phyloP scores from a whole-genome alignment of 176 grass and related monocot genomes.

The Oryza meridionalis region DNA sequence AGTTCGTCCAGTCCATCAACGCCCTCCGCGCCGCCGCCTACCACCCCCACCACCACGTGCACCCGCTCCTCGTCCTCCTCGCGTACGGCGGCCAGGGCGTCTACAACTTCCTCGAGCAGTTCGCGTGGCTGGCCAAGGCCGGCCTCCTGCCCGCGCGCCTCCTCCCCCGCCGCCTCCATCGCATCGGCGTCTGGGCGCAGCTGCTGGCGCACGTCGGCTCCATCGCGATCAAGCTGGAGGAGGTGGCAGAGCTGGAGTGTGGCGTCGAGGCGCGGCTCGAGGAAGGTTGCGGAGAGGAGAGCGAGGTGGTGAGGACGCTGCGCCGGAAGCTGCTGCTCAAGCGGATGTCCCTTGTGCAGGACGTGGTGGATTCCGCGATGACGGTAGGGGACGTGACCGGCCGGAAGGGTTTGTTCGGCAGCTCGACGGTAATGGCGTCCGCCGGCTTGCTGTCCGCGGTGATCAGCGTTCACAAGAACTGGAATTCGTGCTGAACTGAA shows the following conservation, averaged over 20 bases:
- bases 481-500: slow-evolving; percentile 62
- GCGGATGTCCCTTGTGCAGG: slow-evolving; percentile 62
- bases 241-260: slow-evolving; percentile 52
- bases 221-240: slow-evolving; percentile 54
- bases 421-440: slow-evolving; percentile 50
- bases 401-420: slow-evolving; percentile 50
- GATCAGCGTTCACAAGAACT: slow-evolving; percentile 73
- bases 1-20: slow-evolving; percentile 88
- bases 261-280: slow-evolving; percentile 35
- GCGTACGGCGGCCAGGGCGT: slow-evolving; percentile 67
- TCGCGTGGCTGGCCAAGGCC: slow-evolving; percentile 65
- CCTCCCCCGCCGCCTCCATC: slow-evolving; percentile 57
- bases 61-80: slow-evolving; percentile 48
- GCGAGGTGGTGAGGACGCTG: slow-evolving; percentile 43
- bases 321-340: slow-evolving; percentile 61
- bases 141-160: slow-evolving; percentile 58
- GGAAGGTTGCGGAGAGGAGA: slow-evolving; percentile 37
- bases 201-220: slow-evolving; percentile 59
- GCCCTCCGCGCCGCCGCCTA: slow-evolving; percentile 53
- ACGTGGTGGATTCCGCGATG: slow-evolving; percentile 72
- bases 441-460: slow-evolving; percentile 67
- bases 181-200: slow-evolving; percentile 58
- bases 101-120: slow-evolving; percentile 75
- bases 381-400: slow-evolving; percentile 60
- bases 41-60: slow-evolving; percentile 11